Percentiles rank a stretch among this genome's conserved stretches.
Conservation (phyloP, 257 asterid species). For the Rauvolfia tetraphylla region DNA sequence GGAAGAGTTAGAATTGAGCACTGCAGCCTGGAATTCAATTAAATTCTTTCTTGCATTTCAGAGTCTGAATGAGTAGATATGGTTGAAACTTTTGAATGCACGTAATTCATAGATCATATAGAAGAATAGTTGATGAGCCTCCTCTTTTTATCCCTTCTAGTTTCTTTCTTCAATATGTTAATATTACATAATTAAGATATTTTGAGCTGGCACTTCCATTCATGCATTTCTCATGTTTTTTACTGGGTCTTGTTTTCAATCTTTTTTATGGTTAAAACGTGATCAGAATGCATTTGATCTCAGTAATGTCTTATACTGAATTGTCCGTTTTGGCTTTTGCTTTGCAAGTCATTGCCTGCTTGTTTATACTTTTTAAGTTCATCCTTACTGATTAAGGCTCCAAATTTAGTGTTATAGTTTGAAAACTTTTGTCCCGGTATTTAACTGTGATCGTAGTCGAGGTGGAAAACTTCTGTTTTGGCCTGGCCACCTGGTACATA, state of each 20-base stretch:
- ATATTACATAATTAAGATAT: background rate
- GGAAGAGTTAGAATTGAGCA: background rate
- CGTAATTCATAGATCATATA: background rate
- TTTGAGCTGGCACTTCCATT: background rate
- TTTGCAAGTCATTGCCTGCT: background rate
- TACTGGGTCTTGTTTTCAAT: background rate
- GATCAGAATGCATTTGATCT: background rate
- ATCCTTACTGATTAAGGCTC: background rate
- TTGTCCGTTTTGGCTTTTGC: background rate
- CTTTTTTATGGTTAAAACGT: background rate
- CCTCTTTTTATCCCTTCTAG: background rate
- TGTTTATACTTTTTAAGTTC: background rate
- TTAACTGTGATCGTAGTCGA: too few species aligned
- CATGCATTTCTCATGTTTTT: background rate
- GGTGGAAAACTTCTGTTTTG: too few species aligned
- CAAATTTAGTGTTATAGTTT: background rate
- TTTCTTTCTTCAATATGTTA: background rate
- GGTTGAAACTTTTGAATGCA: background rate
- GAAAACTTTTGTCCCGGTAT: too few species aligned
- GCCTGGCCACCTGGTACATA: background rate
- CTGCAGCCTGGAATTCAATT: background rate
- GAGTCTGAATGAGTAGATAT: background rate
- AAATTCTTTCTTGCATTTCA: background rate
- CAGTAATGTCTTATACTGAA: background rate
- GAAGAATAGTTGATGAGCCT: background rate